phyloP scores from a whole-genome alignment of 306 rosid species.

The Biancaea sappan region DNA sequence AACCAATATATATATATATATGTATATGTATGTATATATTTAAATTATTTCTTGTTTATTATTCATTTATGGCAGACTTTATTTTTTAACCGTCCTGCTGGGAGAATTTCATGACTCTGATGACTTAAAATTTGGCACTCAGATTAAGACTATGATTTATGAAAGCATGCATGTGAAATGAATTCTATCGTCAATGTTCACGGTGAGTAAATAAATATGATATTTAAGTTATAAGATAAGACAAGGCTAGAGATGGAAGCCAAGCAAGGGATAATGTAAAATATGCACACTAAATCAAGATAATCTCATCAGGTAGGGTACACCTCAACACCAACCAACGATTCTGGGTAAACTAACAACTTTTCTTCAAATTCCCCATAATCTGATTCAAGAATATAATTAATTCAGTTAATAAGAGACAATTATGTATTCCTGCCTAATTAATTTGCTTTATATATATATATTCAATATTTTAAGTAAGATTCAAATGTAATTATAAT shows the following conservation, averaged over 20 bases:
- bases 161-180: slow-evolving; percentile 30
- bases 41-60: too few relatives aligned
- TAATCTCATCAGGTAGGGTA: slow-evolving; percentile 43
- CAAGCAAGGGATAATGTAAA: slow-evolving; percentile 50
- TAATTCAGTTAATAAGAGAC: neutral
- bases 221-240: neutral
- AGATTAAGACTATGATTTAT: too few relatives aligned
- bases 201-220: neutral
- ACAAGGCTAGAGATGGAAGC: slow-evolving; percentile 48
- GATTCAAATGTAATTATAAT: too few relatives aligned
- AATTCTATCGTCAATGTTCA: slow-evolving; percentile 35
- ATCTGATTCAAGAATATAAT: neutral
- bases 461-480: too few relatives aligned
- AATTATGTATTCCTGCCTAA: too few relatives aligned
- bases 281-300: slow-evolving; percentile 18
- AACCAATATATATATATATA: too few relatives aligned
- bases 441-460: too few relatives aligned
- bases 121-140: slow-evolving; percentile 17
- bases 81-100: slow-evolving; percentile 24
- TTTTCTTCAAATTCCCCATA: neutral
- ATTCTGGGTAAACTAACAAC: neutral
- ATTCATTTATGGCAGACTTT: neutral
- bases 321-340: neutral
- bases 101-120: slow-evolving; percentile 30
- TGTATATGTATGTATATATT: too few relatives aligned